Conservation (phyloP, 306 rosid genomes). For the Bauhinia variegata region DNA sequence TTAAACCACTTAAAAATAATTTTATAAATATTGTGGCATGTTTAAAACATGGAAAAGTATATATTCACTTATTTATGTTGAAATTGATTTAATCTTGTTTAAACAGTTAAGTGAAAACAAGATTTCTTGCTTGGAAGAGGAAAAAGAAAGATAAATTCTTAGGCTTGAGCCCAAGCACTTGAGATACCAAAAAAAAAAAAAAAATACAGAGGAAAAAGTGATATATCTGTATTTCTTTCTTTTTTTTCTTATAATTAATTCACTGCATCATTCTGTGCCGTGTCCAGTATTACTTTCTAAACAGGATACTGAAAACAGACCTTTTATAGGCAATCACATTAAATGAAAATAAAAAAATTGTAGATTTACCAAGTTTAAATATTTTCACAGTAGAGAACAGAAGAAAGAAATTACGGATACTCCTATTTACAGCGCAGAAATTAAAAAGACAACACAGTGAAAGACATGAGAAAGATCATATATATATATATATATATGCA, state of each 20-base stretch:
- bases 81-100: no score
- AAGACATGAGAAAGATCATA: slow-evolving; percentile 18
- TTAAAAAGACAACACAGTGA: slow-evolving; percentile 13
- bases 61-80: no score
- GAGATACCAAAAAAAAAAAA: no score
- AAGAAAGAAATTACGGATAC: background rate
- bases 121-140: no score
- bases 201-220: background rate
- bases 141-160: background rate
- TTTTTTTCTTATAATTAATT: slow-evolving; percentile 14
- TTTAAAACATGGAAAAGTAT: no score
- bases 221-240: slow-evolving; percentile 6
- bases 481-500: no score
- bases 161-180: background rate
- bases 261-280: background rate
- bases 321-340: slow-evolving; percentile 47
- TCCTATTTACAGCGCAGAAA: background rate
- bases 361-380: no score
- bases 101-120: no score
- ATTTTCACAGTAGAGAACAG: background rate
- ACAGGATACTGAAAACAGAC: slow-evolving; percentile 40
- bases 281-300: slow-evolving; percentile 33
- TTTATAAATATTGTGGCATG: no score
- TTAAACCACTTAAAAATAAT: no score
- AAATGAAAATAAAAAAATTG: slow-evolving; percentile 11